Evolutionary conservation across 257 asterid species (phyloP).

Genomic region (Solanum bukasovii): DNA sequence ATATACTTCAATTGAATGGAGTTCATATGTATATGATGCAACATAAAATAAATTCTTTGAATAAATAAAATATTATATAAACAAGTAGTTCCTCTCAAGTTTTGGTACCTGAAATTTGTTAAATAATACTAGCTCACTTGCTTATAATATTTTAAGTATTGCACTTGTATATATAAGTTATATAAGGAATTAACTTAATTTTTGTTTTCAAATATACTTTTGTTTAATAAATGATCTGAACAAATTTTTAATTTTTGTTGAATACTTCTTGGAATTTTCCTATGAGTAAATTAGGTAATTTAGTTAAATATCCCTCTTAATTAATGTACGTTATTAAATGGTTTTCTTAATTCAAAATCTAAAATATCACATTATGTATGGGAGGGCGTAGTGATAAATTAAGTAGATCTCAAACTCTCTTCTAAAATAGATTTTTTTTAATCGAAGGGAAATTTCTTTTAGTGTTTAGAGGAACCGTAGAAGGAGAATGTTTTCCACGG

Average conservation of each 20-base stretch:
- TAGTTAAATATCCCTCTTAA: background rate
- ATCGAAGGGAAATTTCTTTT: background rate
- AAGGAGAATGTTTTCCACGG: background rate
- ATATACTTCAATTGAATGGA: background rate
- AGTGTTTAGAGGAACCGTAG: background rate
- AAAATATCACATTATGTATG: background rate
- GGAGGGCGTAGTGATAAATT: background rate
- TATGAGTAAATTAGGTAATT: background rate
- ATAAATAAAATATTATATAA: background rate
- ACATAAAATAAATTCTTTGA: background rate
- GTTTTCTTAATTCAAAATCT: background rate
- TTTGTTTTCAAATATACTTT: background rate
- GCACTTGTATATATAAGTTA: no score
- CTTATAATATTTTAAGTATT: background rate
- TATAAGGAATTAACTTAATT: background rate
- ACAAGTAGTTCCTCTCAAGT: background rate
- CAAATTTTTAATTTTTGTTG: background rate
- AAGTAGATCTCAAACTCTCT: background rate
- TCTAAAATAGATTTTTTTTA: background rate
- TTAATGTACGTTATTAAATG: background rate
- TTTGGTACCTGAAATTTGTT: background rate
- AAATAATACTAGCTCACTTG: background rate
- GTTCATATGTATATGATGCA: background rate
- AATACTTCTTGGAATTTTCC: background rate
- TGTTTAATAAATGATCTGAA: background rate